phyloP scores from a whole-genome alignment of 1,284 basidiomycete genomes.

The Filobasidium uniguttulatum region DNA sequence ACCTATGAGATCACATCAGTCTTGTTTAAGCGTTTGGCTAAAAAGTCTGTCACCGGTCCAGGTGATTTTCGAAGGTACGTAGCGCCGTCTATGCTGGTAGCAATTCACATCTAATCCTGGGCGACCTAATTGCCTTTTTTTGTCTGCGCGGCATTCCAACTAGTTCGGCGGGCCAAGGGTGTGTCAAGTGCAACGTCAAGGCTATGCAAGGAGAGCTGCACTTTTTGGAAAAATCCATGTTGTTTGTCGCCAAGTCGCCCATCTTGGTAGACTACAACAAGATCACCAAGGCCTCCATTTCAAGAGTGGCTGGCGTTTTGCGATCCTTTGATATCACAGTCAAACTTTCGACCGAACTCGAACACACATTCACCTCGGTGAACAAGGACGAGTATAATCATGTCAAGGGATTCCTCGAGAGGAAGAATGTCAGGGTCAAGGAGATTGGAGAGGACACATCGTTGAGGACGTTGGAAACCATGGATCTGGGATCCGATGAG shows the following conservation, averaged over 20 bases:
- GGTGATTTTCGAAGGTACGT: conserved; percentile 37
- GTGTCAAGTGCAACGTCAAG: conserved; percentile 91
- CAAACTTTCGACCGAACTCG: conserved; percentile 59
- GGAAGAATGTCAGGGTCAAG: conserved; percentile 86
- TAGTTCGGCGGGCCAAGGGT: background rate
- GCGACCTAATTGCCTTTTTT: background rate
- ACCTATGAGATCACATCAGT: conserved; percentile 85
- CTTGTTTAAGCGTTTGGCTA: conserved; percentile 73
- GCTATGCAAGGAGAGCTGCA: conserved; percentile 94
- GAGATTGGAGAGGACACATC: conserved; percentile 92
- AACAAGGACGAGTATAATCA: conserved; percentile 90
- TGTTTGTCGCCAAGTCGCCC: conserved; percentile 96
- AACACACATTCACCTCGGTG: conserved; percentile 82
- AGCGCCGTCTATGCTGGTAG: background rate
- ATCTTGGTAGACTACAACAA: conserved; percentile 82
- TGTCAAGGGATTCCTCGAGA: conserved; percentile 69
- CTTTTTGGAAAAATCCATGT: conserved; percentile 92
- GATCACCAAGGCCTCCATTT: conserved; percentile 83
- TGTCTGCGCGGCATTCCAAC: background rate
- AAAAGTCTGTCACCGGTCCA: conserved; percentile 67
- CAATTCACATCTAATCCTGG: no score
- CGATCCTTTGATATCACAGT: conserved; percentile 93
- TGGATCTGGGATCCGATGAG: conserved; percentile 62
- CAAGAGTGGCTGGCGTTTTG: conserved; percentile 78
- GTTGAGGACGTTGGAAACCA: conserved; percentile 50